Evolutionary conservation across 129 eudicot species (phyloP), one percentile per base, ranked within the genome.

Genomic region (Chrysanthemum makinoi): DNA sequence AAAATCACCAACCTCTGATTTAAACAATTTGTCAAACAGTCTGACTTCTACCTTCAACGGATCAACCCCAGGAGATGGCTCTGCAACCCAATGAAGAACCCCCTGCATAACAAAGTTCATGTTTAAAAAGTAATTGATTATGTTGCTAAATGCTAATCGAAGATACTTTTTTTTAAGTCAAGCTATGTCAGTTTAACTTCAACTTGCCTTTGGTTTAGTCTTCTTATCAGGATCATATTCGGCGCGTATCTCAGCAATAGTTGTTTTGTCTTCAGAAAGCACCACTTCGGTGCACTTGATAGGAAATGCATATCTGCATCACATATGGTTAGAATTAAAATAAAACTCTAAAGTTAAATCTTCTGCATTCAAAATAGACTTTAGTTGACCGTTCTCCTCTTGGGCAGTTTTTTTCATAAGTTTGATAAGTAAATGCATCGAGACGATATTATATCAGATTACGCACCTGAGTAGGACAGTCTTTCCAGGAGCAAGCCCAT

Each of bases 401-500:
- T 6, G 7, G 9, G 44, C 44, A 39, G 9, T 10, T 39, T 39
- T 39, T 39, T 33, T 5, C 1, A 4, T 4, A 0, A 33, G 39
- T 33, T 39, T 39, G 1, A 39, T 39, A 39, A 39, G 44, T 39
- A 39, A 39, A 39, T 39, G 44, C 9, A 7, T 6, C 0, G 44
- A 39, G 6, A 46, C 50, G 70, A 17, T 14, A 74, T 52, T 49
- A 49, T 20, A 60, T 20, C 19, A 66, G 30, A 60, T 35, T 50
- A 64, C 65, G 43, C 15, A 95, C 99, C 97, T 90, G 69, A 89
- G 88, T 72, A 95, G 80, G 81, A 86, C 97, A 70, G 91, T 82
- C 67, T 95, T 95, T 59, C 97, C 97, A 16, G 96, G 99, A 72
- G 99, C 97, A 66, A 95, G 91, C 65, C 99, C 99, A 62, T 89